Percentiles rank a stretch among this genome's conserved stretches.
Evolutionary conservation across 169 alveolate genomes (phyloP).

Genomic region (Perkinsus olseni): DNA sequence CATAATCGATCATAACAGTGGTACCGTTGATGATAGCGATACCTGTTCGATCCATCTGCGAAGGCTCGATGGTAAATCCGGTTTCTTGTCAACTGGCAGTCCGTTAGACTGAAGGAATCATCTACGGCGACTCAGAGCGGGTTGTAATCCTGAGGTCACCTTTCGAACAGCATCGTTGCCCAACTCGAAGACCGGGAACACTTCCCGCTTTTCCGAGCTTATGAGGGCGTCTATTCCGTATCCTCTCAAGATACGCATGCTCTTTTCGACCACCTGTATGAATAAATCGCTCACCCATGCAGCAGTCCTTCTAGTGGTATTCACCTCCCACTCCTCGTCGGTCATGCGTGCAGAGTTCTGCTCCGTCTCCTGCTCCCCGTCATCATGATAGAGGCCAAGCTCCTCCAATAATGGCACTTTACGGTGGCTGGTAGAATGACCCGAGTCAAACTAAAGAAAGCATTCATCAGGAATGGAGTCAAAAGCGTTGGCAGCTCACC

Average conservation of each 20-base stretch:
- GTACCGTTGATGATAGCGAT: too few relatives aligned
- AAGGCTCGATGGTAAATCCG: neutral
- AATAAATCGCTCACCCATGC: neutral
- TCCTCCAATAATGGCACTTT: neutral
- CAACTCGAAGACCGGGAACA: neutral
- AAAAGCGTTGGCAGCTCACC: too few relatives aligned
- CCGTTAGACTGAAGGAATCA: too few relatives aligned
- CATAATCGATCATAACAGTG: neutral
- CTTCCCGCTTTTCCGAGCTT: neutral
- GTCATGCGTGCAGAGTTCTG: neutral
- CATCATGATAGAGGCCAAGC: neutral
- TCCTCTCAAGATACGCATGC: neutral
- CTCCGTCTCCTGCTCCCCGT: neutral
- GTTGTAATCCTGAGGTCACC: neutral
- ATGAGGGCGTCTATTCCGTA: neutral
- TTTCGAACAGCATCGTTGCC: neutral
- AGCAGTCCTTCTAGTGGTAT: too few relatives aligned
- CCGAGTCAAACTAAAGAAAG: too few relatives aligned
- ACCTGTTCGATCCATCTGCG: neutral
- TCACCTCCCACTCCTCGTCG: neutral
- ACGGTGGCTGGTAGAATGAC: neutral
- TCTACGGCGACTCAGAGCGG: too few relatives aligned
- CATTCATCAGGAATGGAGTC: too few relatives aligned
- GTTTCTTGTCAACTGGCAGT: neutral
- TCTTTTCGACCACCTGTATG: neutral